phyloP scores from a whole-genome alignment of 2,329 filamentous ascomycete genomes.

The Epichloe elymi region DNA sequence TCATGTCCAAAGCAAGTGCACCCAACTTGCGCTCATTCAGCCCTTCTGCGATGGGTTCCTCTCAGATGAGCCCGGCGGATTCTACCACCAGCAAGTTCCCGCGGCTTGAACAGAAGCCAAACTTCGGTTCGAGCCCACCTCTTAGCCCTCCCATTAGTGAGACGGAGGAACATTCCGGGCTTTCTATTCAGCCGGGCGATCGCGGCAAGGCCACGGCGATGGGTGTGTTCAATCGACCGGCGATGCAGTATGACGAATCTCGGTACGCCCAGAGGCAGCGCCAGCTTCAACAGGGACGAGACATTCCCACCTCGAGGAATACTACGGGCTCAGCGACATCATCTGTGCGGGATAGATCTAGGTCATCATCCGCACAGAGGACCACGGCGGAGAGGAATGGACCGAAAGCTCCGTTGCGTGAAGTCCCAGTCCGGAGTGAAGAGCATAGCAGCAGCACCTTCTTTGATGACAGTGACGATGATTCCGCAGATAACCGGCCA shows the following conservation, averaged over 20 bases:
- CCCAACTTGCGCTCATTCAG: constrained; percentile 52
- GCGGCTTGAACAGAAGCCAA: constrained; percentile 18
- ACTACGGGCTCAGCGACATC: constrained; percentile 34
- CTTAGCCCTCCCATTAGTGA: constrained; percentile 53
- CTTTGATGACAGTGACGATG: constrained; percentile 31
- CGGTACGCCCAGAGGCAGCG: constrained; percentile 73
- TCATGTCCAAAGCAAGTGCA: constrained; percentile 47
- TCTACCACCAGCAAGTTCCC: constrained; percentile 21
- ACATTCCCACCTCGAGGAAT: constrained; percentile 38
- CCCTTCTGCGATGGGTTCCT: constrained; percentile 28
- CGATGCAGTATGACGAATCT: constrained; percentile 67
- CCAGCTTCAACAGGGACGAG: constrained; percentile 64
- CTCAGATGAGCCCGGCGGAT: constrained; percentile 26
- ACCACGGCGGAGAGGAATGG: constrained; percentile 21
- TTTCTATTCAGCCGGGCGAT: constrained; percentile 63
- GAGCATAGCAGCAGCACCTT: constrained; percentile 23
- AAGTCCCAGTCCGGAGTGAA: constrained; percentile 21
- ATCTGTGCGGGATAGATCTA: constrained; percentile 26
- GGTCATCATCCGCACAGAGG: constrained; percentile 32
- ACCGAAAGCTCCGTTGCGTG: constrained; percentile 11
- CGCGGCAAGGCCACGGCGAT: constrained; percentile 67
- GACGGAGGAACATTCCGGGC: constrained; percentile 47
- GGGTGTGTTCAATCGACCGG: constrained; percentile 53
- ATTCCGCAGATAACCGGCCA: constrained; percentile 9
- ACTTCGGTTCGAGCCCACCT: constrained; percentile 23